A percentile compares a stretch with the other conserved stretches of the same genome.
Evolutionary conservation across 805 yeast species (phyloP).

Genomic region (Starmerella ratchasimensis): DNA sequence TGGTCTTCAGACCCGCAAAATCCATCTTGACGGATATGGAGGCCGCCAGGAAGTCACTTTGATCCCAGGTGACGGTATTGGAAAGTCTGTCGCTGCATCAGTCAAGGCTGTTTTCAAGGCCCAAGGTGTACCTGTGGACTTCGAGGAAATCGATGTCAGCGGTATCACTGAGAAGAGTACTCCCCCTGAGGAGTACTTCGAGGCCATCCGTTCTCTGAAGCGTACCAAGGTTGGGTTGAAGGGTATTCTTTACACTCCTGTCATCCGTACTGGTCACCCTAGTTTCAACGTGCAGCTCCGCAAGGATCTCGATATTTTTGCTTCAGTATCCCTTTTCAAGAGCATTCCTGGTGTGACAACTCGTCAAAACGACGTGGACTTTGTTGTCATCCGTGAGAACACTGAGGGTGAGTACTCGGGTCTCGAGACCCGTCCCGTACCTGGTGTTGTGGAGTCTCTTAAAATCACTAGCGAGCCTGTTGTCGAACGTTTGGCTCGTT

Average conservation of each 20-base stretch:
- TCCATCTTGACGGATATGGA: slow-evolving; percentile 41
- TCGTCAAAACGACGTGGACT: slow-evolving; percentile 63
- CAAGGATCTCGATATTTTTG: slow-evolving; percentile 90
- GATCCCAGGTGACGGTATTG: slow-evolving; percentile 95
- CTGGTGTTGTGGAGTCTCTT: slow-evolving; percentile 93
- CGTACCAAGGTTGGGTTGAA: slow-evolving; percentile 95
- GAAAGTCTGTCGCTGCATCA: slow-evolving; percentile 87
- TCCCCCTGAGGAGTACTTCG: slow-evolving; percentile 49
- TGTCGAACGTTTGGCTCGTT: slow-evolving; percentile 94
- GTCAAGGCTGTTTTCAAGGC: slow-evolving; percentile 80
- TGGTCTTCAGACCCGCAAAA: slow-evolving; percentile 61
- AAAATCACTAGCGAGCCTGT: slow-evolving; percentile 89
- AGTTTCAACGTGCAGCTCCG: slow-evolving; percentile 93
- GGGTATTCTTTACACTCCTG: slow-evolving; percentile 89
- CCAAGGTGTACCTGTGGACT: slow-evolving; percentile 82
- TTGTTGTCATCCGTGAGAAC: slow-evolving; percentile 94
- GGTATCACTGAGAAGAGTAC: slow-evolving; percentile 41
- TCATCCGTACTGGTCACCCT: slow-evolving; percentile 60
- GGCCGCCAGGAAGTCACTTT: slow-evolving; percentile 88
- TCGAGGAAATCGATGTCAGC: slow-evolving; percentile 59
- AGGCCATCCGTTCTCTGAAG: slow-evolving; percentile 80
- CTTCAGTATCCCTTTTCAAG: slow-evolving; percentile 86
- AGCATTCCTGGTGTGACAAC: slow-evolving; percentile 89
- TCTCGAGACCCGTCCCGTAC: slow-evolving; percentile 68
- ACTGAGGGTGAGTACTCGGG: slow-evolving; percentile 99